Conservation (phyloP, 192 early-diverging fungal genomes). For the Podila epigama region DNA sequence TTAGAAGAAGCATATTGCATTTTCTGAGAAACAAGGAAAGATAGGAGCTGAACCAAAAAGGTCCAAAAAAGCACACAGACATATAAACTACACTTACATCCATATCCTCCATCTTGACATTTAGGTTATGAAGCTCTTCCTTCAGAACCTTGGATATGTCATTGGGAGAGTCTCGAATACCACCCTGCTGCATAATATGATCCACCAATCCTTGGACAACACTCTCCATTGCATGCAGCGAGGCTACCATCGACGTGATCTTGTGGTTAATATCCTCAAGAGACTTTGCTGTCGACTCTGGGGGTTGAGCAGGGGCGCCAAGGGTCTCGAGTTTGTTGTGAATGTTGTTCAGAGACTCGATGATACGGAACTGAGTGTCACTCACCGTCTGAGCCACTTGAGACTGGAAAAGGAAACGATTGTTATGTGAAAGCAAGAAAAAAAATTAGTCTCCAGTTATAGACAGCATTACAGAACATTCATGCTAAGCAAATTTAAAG, state of each 20-base stretch:
- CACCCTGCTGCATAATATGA: constrained; percentile 26
- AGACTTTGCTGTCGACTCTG: constrained; percentile 14
- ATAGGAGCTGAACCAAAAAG: not conserved
- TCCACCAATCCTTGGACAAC: constrained; percentile 47
- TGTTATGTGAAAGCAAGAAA: no score
- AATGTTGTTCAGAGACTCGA: constrained; percentile 43
- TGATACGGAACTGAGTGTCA: constrained; percentile 35
- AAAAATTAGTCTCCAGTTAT: no score
- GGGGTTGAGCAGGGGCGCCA: constrained; percentile 27
- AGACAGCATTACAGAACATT: no score
- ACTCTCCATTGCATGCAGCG: constrained; percentile 42
- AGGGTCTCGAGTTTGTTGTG: constrained; percentile 41
- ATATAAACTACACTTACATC: constrained; percentile 7
- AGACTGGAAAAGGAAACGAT: not conserved
- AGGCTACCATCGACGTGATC: constrained; percentile 22
- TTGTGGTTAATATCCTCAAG: constrained; percentile 33
- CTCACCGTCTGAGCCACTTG: constrained; percentile 21
- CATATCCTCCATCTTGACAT: constrained; percentile 49
- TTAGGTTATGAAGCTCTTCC: constrained; percentile 31
- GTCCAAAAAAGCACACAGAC: not conserved
- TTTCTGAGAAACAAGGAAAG: not conserved
- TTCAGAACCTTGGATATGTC: constrained; percentile 36
- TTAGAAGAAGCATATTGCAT: not conserved
- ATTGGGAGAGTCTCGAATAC: not conserved
- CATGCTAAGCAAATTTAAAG: no score